Base-by-base conservation (phyloP, 768 basidiomycete genomes). In the Macrolepiota fuliginosa region DNA sequence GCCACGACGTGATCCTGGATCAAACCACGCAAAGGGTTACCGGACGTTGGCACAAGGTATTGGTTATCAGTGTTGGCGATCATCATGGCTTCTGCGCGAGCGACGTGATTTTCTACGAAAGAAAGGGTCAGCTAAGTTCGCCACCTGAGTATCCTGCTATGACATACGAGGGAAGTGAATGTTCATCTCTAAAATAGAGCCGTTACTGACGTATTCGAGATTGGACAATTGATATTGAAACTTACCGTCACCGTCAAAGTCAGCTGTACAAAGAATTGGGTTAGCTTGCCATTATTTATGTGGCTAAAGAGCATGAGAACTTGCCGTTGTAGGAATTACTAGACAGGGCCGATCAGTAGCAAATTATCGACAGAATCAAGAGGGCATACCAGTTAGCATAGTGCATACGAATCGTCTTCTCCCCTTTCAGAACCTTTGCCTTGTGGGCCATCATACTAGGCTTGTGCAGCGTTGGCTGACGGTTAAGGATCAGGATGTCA, bases 381-480 rank as follows among this genome's bases (percentile, higher is more conserved):
- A 56, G 22, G 47, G 78, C 87, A 56, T 62, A 96, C 95, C 96
- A 99, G 70, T 99, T 99, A 25, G 97, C 96, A 71, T 99, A 99
- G 78, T 99, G 97, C 96, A 99, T 96, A 13, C 97, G 86, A 71
- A 99, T 98, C 0, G 97, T 98, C 80, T 98, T 99, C 76, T 99
- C 97, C 25, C 96, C 97, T 63, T 88, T 84, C 64, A 99, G 73
- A 19, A 98, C 90, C 60, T 89, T 89, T 15, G 96, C 96, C 67
- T 86, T 90, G 72, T 99, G 97, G 7, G 89, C 90, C 97, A 99
- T 99, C 96, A 99, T 99, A 81, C 92, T 94, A 22, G 97, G 96
- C 71, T 99, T 99, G 73, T 99, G 97, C 56, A 99, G 81, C 1
- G 97, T 98, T 6, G 97, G 97, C 78, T 99, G 97, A 55, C 97